phyloP scores from a whole-genome alignment of 257 asterid species.

The Solanum medicagineum region DNA sequence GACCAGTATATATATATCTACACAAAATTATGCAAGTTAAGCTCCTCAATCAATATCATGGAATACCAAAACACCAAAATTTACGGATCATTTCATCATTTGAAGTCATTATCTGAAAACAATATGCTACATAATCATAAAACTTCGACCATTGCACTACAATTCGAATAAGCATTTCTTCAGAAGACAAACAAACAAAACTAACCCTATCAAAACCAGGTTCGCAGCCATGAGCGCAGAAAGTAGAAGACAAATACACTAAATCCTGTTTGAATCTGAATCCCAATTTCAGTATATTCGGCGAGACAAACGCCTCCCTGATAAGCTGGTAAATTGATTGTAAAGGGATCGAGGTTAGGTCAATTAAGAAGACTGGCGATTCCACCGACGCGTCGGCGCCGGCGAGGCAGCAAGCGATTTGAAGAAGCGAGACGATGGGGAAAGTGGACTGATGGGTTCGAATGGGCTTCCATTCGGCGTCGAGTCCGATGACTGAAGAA shows the following conservation, averaged over 20 bases:
- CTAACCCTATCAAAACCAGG: constrained; percentile 70
- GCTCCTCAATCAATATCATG: background rate
- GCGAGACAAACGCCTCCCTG: constrained; percentile 34
- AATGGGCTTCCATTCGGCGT: constrained; percentile 92
- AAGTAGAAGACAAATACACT: constrained; percentile 72
- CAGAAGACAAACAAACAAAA: background rate
- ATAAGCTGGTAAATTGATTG: constrained; percentile 42
- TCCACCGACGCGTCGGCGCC: constrained; percentile 2
- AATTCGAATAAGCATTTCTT: background rate
- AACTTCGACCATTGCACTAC: background rate
- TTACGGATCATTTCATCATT: background rate
- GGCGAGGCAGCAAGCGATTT: constrained; percentile 67
- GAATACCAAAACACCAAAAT: background rate
- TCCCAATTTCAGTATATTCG: constrained; percentile 53
- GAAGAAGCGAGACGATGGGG: constrained; percentile 80
- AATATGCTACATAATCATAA: background rate
- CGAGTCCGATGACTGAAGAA: constrained; percentile 64
- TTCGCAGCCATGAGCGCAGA: constrained; percentile 47
- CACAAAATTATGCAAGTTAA: background rate
- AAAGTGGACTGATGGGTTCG: constrained; percentile 40
- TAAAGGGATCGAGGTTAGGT: constrained; percentile 47
- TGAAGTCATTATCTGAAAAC: background rate
- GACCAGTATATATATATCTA: background rate
- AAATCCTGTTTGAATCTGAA: constrained; percentile 87
- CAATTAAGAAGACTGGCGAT: constrained; percentile 60